Evolutionary conservation across 306 rosid genomes (phyloP).

Genomic region (Erythrophleum fordii): DNA sequence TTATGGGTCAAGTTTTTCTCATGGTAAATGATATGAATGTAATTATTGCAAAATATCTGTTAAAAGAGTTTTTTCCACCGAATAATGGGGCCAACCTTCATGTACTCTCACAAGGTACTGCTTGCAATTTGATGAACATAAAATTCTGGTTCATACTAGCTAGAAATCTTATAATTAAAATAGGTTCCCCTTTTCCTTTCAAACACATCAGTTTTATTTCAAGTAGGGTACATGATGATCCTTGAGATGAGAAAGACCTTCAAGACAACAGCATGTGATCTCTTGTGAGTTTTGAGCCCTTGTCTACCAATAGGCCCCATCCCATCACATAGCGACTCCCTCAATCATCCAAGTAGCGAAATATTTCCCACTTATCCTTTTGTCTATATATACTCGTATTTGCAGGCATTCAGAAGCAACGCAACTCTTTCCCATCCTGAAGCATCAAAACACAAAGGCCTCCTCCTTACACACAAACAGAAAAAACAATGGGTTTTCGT

Average conservation of each 20-base stretch:
- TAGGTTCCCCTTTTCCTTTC: not conserved
- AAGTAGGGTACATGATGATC: not conserved
- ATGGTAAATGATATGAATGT: no score
- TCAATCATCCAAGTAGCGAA: not conserved
- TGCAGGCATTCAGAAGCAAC: conserved; percentile 28
- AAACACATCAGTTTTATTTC: not conserved
- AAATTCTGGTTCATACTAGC: not conserved
- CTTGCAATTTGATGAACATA: not conserved
- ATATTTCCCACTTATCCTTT: not conserved
- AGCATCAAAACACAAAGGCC: conserved; percentile 8
- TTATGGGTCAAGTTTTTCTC: no score
- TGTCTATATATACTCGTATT: conserved; percentile 43
- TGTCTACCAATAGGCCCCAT: conserved; percentile 31
- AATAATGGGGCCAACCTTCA: not conserved
- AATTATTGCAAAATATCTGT: not conserved
- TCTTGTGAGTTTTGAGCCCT: not conserved
- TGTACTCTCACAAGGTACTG: not conserved
- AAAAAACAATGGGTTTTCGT: conserved; percentile 35
- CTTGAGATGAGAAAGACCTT: conserved; percentile 23
- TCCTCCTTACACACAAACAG: not conserved
- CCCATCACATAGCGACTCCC: not conserved
- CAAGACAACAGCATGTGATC: conserved; percentile 48
- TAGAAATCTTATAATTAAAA: not conserved
- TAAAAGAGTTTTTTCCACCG: not conserved
- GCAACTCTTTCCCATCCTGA: conserved; percentile 8